Evolutionary conservation across 78 protist genomes (phyloP).

Genomic region (Pigoraptor vietnamica): DNA sequence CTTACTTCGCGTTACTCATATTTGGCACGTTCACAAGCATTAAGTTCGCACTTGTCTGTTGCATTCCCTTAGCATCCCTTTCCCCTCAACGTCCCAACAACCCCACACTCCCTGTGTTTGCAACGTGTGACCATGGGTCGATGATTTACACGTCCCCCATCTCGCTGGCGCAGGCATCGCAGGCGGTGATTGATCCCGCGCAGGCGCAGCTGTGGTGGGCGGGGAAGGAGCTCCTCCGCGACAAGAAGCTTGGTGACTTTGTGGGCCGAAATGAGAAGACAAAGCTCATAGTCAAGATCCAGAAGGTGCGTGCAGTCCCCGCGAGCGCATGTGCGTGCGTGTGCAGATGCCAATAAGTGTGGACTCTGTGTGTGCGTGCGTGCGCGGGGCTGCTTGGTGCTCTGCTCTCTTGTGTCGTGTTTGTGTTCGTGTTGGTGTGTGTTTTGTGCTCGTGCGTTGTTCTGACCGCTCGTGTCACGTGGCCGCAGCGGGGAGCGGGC

Average conservation of each 20-base stretch:
- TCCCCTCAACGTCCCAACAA: too few species aligned
- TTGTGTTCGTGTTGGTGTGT: not conserved
- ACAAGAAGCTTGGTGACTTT: constrained; percentile 14
- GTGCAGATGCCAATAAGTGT: not conserved
- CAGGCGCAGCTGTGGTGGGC: constrained; percentile 53
- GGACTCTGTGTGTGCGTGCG: not conserved
- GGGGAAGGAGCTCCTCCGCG: constrained; percentile 33
- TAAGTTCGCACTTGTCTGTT: too few species aligned
- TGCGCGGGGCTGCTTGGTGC: not conserved
- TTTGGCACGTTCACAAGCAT: too few species aligned
- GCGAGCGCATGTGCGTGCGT: not conserved
- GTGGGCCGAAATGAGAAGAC: constrained; percentile 62
- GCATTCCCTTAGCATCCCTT: too few species aligned
- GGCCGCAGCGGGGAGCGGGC: not conserved
- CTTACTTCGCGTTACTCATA: too few species aligned
- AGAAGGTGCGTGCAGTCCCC: not conserved
- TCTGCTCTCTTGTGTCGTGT: not conserved
- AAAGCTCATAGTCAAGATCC: constrained; percentile 44
- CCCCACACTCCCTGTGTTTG: too few species aligned
- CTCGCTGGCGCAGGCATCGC: not conserved
- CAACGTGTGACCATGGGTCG: too few species aligned
- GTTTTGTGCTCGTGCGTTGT: not conserved
- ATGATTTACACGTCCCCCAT: too few species aligned
- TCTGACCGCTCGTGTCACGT: too few species aligned
- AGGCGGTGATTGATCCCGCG: constrained; percentile 12